phyloP scores from a whole-genome alignment of 1,139 yeast species.

The Blastobotrys serpentis region DNA sequence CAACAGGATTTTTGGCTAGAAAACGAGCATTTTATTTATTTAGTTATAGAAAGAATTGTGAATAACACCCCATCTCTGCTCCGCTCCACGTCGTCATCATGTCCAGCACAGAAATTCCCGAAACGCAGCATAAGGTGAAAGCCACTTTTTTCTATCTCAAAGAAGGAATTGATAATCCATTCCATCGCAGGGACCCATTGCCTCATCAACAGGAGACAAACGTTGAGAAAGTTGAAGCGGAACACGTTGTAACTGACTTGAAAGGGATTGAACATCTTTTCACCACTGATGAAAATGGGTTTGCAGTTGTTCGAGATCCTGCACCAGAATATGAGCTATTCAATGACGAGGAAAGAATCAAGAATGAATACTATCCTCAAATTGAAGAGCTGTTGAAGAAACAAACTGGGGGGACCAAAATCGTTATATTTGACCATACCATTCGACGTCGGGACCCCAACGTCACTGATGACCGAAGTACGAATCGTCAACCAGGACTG shows the following conservation, averaged over 20 bases:
- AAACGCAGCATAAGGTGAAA: too few species aligned
- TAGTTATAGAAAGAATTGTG: too few species aligned
- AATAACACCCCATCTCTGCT: too few species aligned
- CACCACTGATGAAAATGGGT: conserved; percentile 23
- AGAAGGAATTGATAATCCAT: conserved; percentile 7
- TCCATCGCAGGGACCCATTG: conserved; percentile 8
- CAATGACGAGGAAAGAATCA: conserved; percentile 22
- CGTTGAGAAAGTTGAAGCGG: neutral
- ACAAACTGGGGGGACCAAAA: conserved; percentile 24
- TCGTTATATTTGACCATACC: conserved; percentile 30
- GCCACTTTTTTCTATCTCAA: neutral
- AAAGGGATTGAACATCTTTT: conserved; percentile 21
- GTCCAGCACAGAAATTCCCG: neutral
- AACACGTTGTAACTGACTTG: conserved; percentile 17
- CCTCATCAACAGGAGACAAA: conserved; percentile 1
- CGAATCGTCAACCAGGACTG: conserved; percentile 27
- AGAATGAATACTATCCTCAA: conserved; percentile 25
- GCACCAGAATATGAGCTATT: conserved; percentile 20
- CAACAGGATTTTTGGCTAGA: too few species aligned
- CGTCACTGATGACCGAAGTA: conserved; percentile 11
- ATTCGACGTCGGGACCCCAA: conserved; percentile 22
- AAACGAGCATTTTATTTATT: too few species aligned
- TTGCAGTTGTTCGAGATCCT: conserved; percentile 20
- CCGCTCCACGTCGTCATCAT: too few species aligned
- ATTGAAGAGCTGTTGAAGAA: conserved; percentile 23